phyloP scores from a whole-genome alignment of 2,329 filamentous ascomycete genomes.

The Ophiostoma quercus region DNA sequence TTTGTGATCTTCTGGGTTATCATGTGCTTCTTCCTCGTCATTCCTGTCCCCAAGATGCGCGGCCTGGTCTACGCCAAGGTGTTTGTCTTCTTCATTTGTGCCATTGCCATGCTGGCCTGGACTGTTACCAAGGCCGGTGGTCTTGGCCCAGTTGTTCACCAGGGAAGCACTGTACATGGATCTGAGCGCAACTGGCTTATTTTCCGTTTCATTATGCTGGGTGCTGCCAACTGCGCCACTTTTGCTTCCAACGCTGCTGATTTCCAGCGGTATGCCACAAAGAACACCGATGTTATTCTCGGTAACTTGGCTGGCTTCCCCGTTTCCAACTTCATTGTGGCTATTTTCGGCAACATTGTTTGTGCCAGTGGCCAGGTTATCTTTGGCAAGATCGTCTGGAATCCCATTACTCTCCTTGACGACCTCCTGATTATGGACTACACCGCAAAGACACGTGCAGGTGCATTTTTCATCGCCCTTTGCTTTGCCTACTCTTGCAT shows the following conservation, averaged over 20 bases:
- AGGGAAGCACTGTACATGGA: slow-evolving; percentile 33
- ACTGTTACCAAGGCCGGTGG: slow-evolving; percentile 20
- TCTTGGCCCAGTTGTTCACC: slow-evolving; percentile 29
- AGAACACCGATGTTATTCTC: slow-evolving; percentile 39
- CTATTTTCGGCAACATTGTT: slow-evolving; percentile 36
- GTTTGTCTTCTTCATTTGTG: slow-evolving; percentile 21
- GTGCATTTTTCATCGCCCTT: slow-evolving; percentile 9
- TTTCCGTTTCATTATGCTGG: slow-evolving; percentile 37
- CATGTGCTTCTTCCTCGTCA: slow-evolving; percentile 21
- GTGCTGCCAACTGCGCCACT: slow-evolving; percentile 35
- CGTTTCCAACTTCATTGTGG: slow-evolving; percentile 36
- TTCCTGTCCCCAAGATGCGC: slow-evolving; percentile 25
- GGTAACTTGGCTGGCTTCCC: slow-evolving; percentile 41
- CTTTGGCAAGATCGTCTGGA: slow-evolving; percentile 21
- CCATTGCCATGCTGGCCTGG: slow-evolving; percentile 24
- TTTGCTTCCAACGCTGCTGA: slow-evolving; percentile 41
- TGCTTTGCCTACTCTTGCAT: slow-evolving; percentile 18
- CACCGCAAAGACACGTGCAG: slow-evolving; percentile 6
- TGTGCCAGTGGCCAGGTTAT: slow-evolving; percentile 20
- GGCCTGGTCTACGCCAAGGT: slow-evolving; percentile 24
- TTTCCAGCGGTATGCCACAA: slow-evolving; percentile 41
- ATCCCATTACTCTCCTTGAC: slow-evolving; percentile 11
- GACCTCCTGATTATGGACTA: slow-evolving; percentile 8
- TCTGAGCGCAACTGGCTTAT: slow-evolving; percentile 37
- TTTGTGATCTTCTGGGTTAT: slow-evolving; percentile 30